phyloP scores from a whole-genome alignment of 176 grass and related monocot species.

The Hsuehochloa calcarea region DNA sequence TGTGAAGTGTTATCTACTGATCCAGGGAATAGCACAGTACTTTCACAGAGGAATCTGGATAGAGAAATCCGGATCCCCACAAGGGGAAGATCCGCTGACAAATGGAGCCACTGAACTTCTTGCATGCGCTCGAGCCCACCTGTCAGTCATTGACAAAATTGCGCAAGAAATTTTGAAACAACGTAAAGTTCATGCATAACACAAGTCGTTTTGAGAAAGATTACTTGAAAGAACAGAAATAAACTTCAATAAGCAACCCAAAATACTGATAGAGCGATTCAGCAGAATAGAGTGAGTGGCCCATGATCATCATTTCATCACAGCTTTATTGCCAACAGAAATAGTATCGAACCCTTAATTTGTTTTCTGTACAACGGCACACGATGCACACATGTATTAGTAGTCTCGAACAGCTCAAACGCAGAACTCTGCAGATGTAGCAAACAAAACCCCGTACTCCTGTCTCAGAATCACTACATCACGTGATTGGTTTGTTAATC shows the following conservation, averaged over 20 bases:
- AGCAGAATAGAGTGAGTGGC: background rate
- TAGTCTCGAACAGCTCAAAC: background rate
- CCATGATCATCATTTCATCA: background rate
- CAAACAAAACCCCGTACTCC: background rate
- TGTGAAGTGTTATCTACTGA: no score
- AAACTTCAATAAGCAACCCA: background rate
- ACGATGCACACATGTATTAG: background rate
- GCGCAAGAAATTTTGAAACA: background rate
- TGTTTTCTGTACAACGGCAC: conserved; percentile 21
- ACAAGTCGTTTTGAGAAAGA: background rate
- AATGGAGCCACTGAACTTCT: background rate
- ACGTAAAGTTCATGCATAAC: background rate
- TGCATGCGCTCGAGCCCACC: background rate
- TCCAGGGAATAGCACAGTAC: no score
- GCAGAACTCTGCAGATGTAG: background rate
- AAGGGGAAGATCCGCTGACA: background rate
- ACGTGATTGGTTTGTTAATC: background rate
- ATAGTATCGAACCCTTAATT: background rate
- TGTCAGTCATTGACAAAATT: background rate
- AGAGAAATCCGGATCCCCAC: no score
- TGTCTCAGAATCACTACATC: background rate
- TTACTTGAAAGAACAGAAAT: background rate
- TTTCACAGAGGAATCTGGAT: no score
- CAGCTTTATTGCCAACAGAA: no score
- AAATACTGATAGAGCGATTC: background rate